A percentile compares a stretch with the other conserved stretches of the same genome.
Conservation (phyloP, 2,329 filamentous ascomycete species). For the Fusarium sacchari region DNA sequence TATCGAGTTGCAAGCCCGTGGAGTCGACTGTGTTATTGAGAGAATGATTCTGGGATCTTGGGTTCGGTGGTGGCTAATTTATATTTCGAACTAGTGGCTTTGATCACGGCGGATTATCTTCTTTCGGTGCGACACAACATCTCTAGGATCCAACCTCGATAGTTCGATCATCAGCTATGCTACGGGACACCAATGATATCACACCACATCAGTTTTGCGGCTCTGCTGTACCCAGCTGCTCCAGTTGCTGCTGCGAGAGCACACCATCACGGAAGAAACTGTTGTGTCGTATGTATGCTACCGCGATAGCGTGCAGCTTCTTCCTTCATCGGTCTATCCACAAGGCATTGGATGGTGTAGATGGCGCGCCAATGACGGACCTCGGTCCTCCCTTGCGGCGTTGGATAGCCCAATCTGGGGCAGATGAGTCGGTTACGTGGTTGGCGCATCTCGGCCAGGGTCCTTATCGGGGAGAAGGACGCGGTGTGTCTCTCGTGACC, state of each 20-base stretch:
- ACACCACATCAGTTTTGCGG: constrained; percentile 43
- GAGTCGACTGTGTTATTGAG: neutral
- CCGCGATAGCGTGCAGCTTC: constrained; percentile 15
- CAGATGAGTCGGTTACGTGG: constrained; percentile 36
- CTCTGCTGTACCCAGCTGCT: constrained; percentile 30
- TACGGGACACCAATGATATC: constrained; percentile 40
- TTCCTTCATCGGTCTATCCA: constrained; percentile 17
- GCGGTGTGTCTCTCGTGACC: constrained; percentile 25
- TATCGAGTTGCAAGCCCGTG: neutral
- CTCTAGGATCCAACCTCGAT: constrained; percentile 11
- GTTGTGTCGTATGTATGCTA: constrained; percentile 13
- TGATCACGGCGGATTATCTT: constrained; percentile 5
- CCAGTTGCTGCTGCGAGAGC: constrained; percentile 18
- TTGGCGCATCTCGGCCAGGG: constrained; percentile 16
- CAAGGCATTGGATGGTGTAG: neutral
- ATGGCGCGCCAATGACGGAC: constrained; percentile 37
- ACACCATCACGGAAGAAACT: constrained; percentile 34
- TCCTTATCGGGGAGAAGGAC: constrained; percentile 28
- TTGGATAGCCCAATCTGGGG: constrained; percentile 22
- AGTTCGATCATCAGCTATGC: constrained; percentile 28
- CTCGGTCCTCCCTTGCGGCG: constrained; percentile 20
- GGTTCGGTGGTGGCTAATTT: constrained; percentile 8
- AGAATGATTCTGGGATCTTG: neutral
- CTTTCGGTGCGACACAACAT: constrained; percentile 10
- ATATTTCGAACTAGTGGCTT: constrained; percentile 19